A percentile compares a stretch with the other conserved stretches of the same genome.
Evolutionary conservation across 208 protist species (phyloP).

Genomic region (Leishmania guyanensis): DNA sequence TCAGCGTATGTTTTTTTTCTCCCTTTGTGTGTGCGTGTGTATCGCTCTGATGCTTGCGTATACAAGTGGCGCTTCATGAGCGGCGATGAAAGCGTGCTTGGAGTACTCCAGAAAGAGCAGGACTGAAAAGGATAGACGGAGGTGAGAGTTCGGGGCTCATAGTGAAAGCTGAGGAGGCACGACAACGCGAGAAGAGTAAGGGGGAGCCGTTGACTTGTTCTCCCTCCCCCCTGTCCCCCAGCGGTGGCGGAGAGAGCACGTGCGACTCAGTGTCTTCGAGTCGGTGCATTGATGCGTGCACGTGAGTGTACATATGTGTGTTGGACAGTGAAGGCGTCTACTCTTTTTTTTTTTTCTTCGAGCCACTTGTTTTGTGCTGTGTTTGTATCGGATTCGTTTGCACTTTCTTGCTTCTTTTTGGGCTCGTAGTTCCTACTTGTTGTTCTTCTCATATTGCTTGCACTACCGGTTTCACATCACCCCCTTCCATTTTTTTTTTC

Average conservation of each 20-base stretch:
- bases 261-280: background rate
- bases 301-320: background rate
- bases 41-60: background rate
- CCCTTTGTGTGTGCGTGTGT: background rate
- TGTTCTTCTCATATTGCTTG: background rate
- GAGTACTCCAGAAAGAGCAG: background rate
- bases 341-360: background rate
- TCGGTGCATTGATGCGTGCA: background rate
- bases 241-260: background rate
- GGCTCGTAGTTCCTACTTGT: background rate
- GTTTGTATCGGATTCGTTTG: background rate
- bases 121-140: too few relatives aligned
- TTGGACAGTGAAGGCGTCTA: background rate
- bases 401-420: background rate
- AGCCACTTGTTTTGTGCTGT: background rate
- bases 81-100: background rate
- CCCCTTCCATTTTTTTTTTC: background rate
- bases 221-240: background rate
- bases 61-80: too few relatives aligned
- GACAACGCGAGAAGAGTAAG: background rate
- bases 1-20: background rate
- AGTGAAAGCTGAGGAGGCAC: background rate
- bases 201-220: too few relatives aligned
- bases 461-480: background rate
- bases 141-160: too few relatives aligned